Conservation (phyloP, 192 early-diverging fungal genomes). For the Powellomyces hirtus region DNA sequence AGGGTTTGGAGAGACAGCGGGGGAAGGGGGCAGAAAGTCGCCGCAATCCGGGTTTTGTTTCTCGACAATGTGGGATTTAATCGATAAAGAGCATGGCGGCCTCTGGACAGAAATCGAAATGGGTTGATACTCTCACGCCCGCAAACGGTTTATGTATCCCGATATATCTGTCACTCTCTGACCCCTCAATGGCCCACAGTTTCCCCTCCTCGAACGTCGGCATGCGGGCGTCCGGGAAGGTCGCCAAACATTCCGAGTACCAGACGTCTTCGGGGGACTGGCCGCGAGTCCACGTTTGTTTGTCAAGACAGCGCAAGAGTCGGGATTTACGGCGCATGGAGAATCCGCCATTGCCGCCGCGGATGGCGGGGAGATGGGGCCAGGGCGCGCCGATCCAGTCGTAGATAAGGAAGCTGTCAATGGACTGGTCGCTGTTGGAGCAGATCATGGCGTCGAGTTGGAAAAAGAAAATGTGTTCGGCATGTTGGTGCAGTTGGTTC, state of each 20-base stretch:
- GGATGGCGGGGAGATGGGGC: conserved; percentile 8
- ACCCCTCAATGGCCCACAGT: conserved; percentile 13
- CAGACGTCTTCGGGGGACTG: conserved; percentile 17
- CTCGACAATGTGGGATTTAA: no score
- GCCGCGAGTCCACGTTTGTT: conserved; percentile 5
- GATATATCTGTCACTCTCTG: not conserved
- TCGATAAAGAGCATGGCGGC: conserved; percentile 4
- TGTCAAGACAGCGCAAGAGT: conserved; percentile 13
- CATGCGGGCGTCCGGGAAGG: conserved; percentile 15
- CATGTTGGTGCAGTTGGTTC: not conserved
- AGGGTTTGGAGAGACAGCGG: no score
- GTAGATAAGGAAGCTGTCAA: conserved; percentile 14
- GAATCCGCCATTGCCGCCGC: conserved; percentile 24
- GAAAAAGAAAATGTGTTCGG: conserved; percentile 26
- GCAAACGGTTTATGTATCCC: conserved; percentile 14
- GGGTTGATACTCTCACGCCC: not conserved
- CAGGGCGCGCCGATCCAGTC: conserved; percentile 27
- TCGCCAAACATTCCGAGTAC: conserved; percentile 8
- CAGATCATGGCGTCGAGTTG: conserved; percentile 26
- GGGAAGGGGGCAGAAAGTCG: no score
- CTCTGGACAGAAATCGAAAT: conserved; percentile 11
- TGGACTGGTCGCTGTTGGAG: conserved; percentile 3
- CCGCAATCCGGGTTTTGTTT: no score
- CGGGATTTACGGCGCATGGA: conserved; percentile 12
- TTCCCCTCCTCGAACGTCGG: conserved; percentile 21